Evolutionary conservation across 345 rosid genomes (phyloP).

Genomic region (Bruguiera parviflora): DNA sequence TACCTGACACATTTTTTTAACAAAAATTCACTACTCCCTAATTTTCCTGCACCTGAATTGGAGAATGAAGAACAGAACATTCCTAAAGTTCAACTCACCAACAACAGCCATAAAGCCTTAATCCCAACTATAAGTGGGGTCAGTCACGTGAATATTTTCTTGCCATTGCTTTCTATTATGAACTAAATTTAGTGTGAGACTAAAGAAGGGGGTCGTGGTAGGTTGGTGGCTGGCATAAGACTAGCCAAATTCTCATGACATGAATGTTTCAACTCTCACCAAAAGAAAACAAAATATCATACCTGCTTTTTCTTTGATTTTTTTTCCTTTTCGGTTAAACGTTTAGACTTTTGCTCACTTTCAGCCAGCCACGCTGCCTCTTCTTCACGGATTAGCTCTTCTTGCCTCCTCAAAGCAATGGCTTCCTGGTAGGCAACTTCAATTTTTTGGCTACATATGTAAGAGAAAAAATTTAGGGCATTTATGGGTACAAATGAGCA

Average conservation of each 20-base stretch:
- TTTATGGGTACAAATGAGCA: not conserved
- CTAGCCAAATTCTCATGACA: not conserved
- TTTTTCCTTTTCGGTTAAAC: slow-evolving; percentile 70
- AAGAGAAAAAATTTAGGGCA: slow-evolving; percentile 12
- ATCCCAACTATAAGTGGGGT: too few relatives aligned
- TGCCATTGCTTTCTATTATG: too few relatives aligned
- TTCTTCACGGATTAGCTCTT: slow-evolving; percentile 94
- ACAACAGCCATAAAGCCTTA: too few relatives aligned
- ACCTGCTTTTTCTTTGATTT: slow-evolving; percentile 95
- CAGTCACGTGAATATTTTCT: too few relatives aligned
- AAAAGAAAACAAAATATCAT: not conserved
- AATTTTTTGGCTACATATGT: slow-evolving; percentile 64
- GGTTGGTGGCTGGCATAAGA: not conserved
- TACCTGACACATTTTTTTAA: too few relatives aligned
- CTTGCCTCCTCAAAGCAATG: slow-evolving; percentile 86
- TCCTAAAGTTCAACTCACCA: not conserved
- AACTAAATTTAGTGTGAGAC: too few relatives aligned
- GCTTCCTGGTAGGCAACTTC: slow-evolving; percentile 95
- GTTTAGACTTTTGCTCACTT: slow-evolving; percentile 77
- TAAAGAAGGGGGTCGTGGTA: too few relatives aligned
- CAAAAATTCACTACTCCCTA: not conserved
- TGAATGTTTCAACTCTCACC: not conserved
- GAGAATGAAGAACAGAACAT: not conserved
- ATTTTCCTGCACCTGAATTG: not conserved
- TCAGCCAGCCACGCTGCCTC: slow-evolving; percentile 81